Evolutionary conservation across 192 early-diverging fungal genomes (phyloP).

Genomic region (Phycomyces nitens): DNA sequence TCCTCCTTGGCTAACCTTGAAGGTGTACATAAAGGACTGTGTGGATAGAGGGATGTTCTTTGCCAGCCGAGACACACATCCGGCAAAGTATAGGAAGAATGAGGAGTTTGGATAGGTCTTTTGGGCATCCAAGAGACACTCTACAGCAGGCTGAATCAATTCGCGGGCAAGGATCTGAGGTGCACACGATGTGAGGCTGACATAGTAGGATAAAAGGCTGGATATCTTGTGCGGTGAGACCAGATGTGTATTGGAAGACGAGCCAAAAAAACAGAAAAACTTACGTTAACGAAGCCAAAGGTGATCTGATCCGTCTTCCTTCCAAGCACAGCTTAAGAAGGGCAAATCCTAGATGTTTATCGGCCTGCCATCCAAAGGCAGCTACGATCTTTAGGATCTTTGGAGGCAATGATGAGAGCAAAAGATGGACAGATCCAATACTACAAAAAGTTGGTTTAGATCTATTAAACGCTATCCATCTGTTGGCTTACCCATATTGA

Average conservation of each 20-base stretch:
- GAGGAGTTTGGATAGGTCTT: conserved; percentile 33
- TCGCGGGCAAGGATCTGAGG: conserved; percentile 33
- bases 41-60: conserved; percentile 33
- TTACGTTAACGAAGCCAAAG: conserved; percentile 51
- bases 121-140: conserved; percentile 35
- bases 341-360: conserved; percentile 53
- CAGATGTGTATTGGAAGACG: not conserved
- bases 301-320: conserved; percentile 47
- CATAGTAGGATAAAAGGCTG: conserved; percentile 36
- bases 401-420: conserved; percentile 28
- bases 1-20: conserved; percentile 28
- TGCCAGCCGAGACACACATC: conserved; percentile 33
- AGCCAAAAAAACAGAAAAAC: conserved; percentile 1
- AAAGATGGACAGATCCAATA: conserved; percentile 35
- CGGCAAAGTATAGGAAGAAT: conserved; percentile 39
- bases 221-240: not conserved
- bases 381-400: conserved; percentile 39
- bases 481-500: conserved; percentile 35
- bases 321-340: conserved; percentile 44
- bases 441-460: conserved; percentile 11
- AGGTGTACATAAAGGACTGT: conserved; percentile 34
- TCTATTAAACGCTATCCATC: no score
- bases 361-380: conserved; percentile 51
- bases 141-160: conserved; percentile 33
- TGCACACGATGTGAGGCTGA: conserved; percentile 32